phyloP scores from a whole-genome alignment of 1,284 basidiomycete genomes.

The Pseudozyma thailandica region DNA sequence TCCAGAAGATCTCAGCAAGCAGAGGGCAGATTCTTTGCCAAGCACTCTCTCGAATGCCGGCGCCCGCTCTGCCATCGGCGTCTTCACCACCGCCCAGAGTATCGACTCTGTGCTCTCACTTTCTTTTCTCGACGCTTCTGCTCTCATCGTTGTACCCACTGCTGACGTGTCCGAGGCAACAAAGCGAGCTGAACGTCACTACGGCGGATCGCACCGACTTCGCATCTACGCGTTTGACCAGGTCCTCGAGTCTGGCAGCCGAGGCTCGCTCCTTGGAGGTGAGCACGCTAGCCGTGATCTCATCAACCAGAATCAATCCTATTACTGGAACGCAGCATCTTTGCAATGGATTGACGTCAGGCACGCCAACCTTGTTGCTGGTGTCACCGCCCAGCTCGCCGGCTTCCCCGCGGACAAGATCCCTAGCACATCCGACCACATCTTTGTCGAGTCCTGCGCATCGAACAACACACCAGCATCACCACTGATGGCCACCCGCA shows the following conservation, averaged over 20 bases:
- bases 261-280: slow-evolving; percentile 11
- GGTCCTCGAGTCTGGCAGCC: slow-evolving; percentile 37
- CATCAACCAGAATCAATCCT: slow-evolving; percentile 44
- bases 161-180: slow-evolving; percentile 30
- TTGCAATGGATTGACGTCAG: slow-evolving; percentile 50
- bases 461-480: slow-evolving; percentile 26
- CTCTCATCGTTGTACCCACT: slow-evolving; percentile 45
- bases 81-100: slow-evolving; percentile 46
- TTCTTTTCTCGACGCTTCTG: slow-evolving; percentile 33
- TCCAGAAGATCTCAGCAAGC: slow-evolving; percentile 16
- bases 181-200: slow-evolving; percentile 12
- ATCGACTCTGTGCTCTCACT: slow-evolving; percentile 33
- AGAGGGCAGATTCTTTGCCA: slow-evolving; percentile 22
- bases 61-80: slow-evolving; percentile 30
- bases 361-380: slow-evolving; percentile 51
- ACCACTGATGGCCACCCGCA: slow-evolving; percentile 34
- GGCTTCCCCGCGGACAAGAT: slow-evolving; percentile 62
- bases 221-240: slow-evolving; percentile 40
- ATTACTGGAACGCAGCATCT: slow-evolving; percentile 48
- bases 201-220: slow-evolving; percentile 36
- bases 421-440: slow-evolving; percentile 42
- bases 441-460: slow-evolving; percentile 47
- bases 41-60: slow-evolving; percentile 15
- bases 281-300: slow-evolving; percentile 20
- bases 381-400: slow-evolving; percentile 56